Base-by-base conservation (phyloP, 139 green algal genomes). In the Parachlorella kessleri region DNA sequence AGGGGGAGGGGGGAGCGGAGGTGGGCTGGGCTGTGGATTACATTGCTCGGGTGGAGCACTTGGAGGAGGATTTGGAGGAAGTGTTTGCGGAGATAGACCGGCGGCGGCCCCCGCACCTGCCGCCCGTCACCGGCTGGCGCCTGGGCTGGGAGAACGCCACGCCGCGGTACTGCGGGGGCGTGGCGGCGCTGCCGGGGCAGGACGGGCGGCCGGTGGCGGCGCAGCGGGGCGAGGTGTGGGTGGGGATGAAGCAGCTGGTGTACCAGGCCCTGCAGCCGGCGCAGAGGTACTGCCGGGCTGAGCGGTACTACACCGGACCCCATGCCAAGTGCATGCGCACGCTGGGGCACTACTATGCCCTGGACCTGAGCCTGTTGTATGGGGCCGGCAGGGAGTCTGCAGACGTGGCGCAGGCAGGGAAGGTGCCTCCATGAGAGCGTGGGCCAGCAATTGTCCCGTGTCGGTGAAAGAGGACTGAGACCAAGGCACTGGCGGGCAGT, bases 21-120 rank as follows among this genome's bases (percentile, higher is more conserved):
- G 75, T 65, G 30, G 64, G 64, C 40, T 80, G 75, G 75, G 75
- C 75, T 24, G 75, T 80, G 40, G 75, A 80, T 64, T 80, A 67
- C 33, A 66, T 80, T 10, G 75, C 59, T 23, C 66, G 75, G 64
- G 64, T 73, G 40, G 75, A 80, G 33, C n/a, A 54, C 64, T 73
- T 80, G 8, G 75, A 80, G 9, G 33, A 66, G 3, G 75, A 80
- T 40, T n/a, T 80, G 65, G 37, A 9, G 40, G 14, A 33, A 23
- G 75, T 80, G 65, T 66, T 80, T 40, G 24, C 38, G 42, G 75
- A 80, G 75, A 65, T 80, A 42, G 75, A 80, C 38, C n/a, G 26
- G 65, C 64, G 75, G 38, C 75, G 75, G n/a, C 14, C 48, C 14
- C 48, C 48, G 14, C 14, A 18, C 14, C 48, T 59, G 0, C 48